A percentile compares a stretch with the other conserved stretches of the same genome.
These are phyloP conservation scores for Mikania micrantha DNA, from an alignment of 129 eudicot genomes.

Conservation along the genomic window DNA sequence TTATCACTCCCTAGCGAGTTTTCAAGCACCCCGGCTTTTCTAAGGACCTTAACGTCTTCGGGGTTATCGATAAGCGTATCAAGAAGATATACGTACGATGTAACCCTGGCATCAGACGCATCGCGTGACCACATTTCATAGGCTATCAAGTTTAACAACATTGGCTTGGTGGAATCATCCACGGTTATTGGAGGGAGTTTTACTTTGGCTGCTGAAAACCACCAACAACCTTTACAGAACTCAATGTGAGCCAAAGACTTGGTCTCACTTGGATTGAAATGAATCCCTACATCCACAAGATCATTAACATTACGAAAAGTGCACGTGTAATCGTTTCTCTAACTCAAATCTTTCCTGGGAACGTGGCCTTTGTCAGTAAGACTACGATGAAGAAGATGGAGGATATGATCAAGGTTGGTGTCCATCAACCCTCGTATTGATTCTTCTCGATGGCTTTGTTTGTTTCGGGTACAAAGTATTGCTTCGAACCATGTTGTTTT, in stretches of 20 bases:
- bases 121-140: slow-evolving; percentile 22
- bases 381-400: background rate
- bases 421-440: background rate
- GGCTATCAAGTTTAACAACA: slow-evolving; percentile 38
- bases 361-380: no score
- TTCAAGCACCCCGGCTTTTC: slow-evolving; percentile 10
- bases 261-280: slow-evolving; percentile 8
- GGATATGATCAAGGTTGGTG: background rate
- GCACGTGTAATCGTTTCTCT: background rate
- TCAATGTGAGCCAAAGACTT: background rate
- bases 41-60: slow-evolving; percentile 27
- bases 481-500: background rate
- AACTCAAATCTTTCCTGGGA: no score
- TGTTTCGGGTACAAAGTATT: background rate
- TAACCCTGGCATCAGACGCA: slow-evolving; percentile 2
- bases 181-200: slow-evolving; percentile 27
- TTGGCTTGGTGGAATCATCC: slow-evolving; percentile 22
- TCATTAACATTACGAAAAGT: slow-evolving; percentile 28
- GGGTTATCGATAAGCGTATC: slow-evolving; percentile 25
- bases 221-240: background rate
- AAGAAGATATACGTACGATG: slow-evolving; percentile 29
- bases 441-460: background rate
- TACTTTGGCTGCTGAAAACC: slow-evolving; percentile 11
- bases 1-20: slow-evolving; percentile 21
- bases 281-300: slow-evolving; percentile 31